Percentiles rank a stretch among this genome's conserved stretches.
Evolutionary conservation across 768 basidiomycete species (phyloP).

Genomic region (Termitomyces sp.): DNA sequence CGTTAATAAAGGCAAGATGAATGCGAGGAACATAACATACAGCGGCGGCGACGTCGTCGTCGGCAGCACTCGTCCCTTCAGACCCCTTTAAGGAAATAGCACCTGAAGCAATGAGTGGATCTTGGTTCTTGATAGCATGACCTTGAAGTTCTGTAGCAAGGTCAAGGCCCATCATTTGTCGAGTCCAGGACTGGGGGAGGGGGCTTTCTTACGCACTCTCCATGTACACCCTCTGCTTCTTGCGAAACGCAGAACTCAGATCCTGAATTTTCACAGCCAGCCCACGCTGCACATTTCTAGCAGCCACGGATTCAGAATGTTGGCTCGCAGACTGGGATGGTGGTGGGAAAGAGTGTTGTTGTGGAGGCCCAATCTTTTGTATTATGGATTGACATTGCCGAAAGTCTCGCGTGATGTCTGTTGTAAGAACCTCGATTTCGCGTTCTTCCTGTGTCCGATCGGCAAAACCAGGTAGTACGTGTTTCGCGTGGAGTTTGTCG

Average conservation of each 20-base stretch:
- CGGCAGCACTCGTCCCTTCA: conserved; percentile 78
- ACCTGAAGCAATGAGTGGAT: conserved; percentile 87
- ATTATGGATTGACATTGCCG: conserved; percentile 61
- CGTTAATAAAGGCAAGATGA: conserved; percentile 7
- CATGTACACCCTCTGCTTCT: conserved; percentile 98
- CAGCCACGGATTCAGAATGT: conserved; percentile 54
- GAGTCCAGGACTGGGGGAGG: not conserved
- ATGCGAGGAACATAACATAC: conserved; percentile 40
- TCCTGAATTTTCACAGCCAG: conserved; percentile 97
- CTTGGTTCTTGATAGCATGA: conserved; percentile 96
- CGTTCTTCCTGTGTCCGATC: conserved; percentile 92
- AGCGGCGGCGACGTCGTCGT: conserved; percentile 87
- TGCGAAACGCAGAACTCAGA: conserved; percentile 85
- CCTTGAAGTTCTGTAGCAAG: conserved; percentile 70
- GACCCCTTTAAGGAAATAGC: conserved; percentile 73
- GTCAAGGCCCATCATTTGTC: conserved; percentile 1
- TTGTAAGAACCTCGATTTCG: conserved; percentile 85
- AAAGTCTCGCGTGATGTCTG: conserved; percentile 86
- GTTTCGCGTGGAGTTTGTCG: conserved; percentile 95
- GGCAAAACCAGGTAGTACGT: conserved; percentile 92
- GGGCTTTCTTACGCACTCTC: conserved; percentile 65
- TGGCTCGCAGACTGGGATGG: conserved; percentile 37
- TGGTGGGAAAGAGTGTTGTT: conserved; percentile 70
- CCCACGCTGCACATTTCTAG: conserved; percentile 92
- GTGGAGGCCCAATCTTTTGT: conserved; percentile 62